Conservation (phyloP, 345 rosid species). For the Boechera divaricarpa region DNA sequence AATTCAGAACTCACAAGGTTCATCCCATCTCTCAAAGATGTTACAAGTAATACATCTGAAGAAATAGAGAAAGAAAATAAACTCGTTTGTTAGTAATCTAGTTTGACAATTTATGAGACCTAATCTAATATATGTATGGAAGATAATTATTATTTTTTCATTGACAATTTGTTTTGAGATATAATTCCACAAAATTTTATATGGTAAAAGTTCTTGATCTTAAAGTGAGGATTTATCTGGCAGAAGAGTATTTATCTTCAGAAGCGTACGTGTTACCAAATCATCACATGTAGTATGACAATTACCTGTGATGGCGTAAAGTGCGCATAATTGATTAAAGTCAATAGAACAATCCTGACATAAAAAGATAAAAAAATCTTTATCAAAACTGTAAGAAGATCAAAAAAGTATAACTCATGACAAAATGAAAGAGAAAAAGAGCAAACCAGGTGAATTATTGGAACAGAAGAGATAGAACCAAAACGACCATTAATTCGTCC, state of each 20-base stretch:
- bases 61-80: background rate
- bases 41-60: conserved; percentile 92
- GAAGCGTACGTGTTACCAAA: background rate
- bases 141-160: too few species aligned
- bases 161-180: too few species aligned
- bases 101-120: too few species aligned
- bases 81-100: background rate
- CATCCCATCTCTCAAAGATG: conserved; percentile 99
- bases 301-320: conserved; percentile 94
- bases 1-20: conserved; percentile 98
- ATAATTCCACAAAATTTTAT: too few species aligned
- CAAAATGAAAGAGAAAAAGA: conserved; percentile 30
- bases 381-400: conserved; percentile 20
- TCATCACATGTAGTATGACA: conserved; percentile 13
- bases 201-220: too few species aligned
- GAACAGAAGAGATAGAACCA: conserved; percentile 88
- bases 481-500: conserved; percentile 98
- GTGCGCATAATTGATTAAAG: conserved; percentile 74
- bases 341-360: conserved; percentile 87
- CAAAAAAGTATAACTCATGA: background rate
- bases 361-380: conserved; percentile 13
- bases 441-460: conserved; percentile 90
- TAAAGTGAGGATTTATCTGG: too few species aligned
- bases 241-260: too few species aligned
- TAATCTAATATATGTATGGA: too few species aligned